Base-by-base conservation (phyloP, 1,139 yeast genomes). In the Debaryomyces sp. region DNA sequence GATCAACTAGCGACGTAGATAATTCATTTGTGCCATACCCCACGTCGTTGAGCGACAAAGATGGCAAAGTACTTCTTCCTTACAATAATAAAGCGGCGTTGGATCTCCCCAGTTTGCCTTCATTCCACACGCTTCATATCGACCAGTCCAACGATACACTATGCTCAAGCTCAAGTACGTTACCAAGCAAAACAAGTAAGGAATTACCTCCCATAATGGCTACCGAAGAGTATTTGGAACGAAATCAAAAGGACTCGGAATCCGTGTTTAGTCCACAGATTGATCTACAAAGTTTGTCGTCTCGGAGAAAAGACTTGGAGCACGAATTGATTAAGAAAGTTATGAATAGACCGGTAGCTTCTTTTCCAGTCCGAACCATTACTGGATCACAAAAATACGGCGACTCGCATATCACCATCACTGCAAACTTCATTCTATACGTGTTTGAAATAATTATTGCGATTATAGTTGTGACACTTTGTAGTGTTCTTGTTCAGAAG, bases 311-410 rank as follows among this genome's bases (percentile, higher is more conserved):
- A 48, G 56, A 55, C 8, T 53, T 71, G 49, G 77, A 72, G 51
- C 57, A 57, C 41, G 63, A 59, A n/a, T 59, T 74, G 46, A 67
- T 74, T 12, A 63, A 59, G 43, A 55, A 55, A 29, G 77, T 73
- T 7, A 73, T 74, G 78, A 68, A 70, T 51, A 59, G 66, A 23
- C 75, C 77, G 0, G 56, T 73, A 33, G 50, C 66, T 22, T 48
- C 62, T 9, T 54, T 57, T 24, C 49, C 45, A 2, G 30, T 43
- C 12, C 32, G 41, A 10, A 30, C 35, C 17, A 27, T 46, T 13
- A 39, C 53, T 21, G 63, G 63, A 0, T 44, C 50, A 2, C 55
- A 54, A 8, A 45, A 50, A 12, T 62, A 55, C 42, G 55, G 60
- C 15, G 63, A 58, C 7, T 48, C 52, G 40, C 54, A 52, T 10